phyloP scores from a whole-genome alignment of 106 monocot species.

The Dendrobium officinale region DNA sequence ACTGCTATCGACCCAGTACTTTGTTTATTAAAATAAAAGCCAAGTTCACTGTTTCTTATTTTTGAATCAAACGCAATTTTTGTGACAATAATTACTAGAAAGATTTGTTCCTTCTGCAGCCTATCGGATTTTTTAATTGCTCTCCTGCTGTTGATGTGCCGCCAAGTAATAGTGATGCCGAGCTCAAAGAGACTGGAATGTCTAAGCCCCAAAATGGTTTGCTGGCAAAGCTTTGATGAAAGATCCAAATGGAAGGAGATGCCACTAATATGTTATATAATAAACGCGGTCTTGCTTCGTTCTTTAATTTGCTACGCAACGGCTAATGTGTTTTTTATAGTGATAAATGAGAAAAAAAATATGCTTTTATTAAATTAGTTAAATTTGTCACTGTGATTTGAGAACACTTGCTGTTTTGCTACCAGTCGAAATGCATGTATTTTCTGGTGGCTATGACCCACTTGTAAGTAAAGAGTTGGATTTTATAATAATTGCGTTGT shows the following conservation, averaged over 20 bases:
- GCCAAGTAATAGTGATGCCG: conserved; percentile 42
- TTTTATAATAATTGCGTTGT: no score
- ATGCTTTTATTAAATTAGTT: background rate
- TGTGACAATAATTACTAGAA: background rate
- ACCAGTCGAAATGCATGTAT: no score
- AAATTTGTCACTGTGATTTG: background rate
- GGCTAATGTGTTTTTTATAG: background rate
- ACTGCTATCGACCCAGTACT: no score
- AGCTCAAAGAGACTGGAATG: conserved; percentile 36
- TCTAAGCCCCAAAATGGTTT: conserved; percentile 44
- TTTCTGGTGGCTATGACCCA: no score
- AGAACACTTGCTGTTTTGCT: background rate
- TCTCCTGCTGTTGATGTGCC: conserved; percentile 83
- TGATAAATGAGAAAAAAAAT: background rate
- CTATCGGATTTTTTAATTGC: conserved; percentile 91
- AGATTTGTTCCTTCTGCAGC: conserved; percentile 33
- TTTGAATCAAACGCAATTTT: no score
- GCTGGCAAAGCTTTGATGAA: conserved; percentile 54
- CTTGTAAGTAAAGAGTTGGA: no score
- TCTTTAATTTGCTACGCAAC: background rate
- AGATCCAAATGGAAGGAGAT: background rate
- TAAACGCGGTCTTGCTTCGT: background rate
- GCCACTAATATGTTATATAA: background rate
- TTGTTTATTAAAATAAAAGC: no score
- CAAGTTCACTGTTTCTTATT: no score